phyloP scores from a whole-genome alignment of 257 asterid species.

The Nicotiana obtusifolia region DNA sequence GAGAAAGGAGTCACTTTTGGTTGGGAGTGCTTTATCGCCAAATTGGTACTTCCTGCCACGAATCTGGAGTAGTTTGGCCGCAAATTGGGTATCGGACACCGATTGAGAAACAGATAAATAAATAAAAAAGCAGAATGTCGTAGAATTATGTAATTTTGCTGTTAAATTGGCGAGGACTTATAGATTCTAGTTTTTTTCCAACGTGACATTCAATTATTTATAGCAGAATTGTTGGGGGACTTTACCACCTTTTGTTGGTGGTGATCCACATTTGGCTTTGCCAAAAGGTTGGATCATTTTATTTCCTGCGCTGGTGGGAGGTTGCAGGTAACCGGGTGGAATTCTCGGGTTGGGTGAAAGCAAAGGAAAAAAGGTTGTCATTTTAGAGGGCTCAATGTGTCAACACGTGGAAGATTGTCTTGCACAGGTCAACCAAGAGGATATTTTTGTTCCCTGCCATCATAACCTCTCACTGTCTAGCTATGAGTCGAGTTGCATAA shows the following conservation, averaged over 20 bases:
- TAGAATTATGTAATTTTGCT: neutral
- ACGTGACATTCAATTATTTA: neutral
- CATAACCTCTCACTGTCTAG: neutral
- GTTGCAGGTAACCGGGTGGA: too few relatives aligned
- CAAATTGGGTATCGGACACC: too few relatives aligned
- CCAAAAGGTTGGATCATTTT: conserved; percentile 1
- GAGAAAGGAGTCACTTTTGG: too few relatives aligned
- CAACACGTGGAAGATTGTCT: neutral
- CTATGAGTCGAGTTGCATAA: neutral
- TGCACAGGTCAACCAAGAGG: neutral
- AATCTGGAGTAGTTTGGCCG: too few relatives aligned
- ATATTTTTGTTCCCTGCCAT: neutral
- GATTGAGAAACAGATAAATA: too few relatives aligned
- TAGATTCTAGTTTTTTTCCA: neutral
- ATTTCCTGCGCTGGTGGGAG: too few relatives aligned
- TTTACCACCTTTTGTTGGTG: conserved; percentile 4
- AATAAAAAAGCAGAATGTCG: too few relatives aligned
- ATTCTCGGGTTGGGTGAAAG: too few relatives aligned
- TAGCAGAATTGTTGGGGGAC: neutral
- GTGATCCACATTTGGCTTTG: neutral
- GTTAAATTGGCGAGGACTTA: neutral
- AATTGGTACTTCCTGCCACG: too few relatives aligned
- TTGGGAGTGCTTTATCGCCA: too few relatives aligned
- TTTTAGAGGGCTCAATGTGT: neutral
- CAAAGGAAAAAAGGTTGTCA: too few relatives aligned